These are phyloP conservation scores for Leishmania martiniquensis DNA, from an alignment of 208 protist genomes.

Conservation along the genomic window DNA sequence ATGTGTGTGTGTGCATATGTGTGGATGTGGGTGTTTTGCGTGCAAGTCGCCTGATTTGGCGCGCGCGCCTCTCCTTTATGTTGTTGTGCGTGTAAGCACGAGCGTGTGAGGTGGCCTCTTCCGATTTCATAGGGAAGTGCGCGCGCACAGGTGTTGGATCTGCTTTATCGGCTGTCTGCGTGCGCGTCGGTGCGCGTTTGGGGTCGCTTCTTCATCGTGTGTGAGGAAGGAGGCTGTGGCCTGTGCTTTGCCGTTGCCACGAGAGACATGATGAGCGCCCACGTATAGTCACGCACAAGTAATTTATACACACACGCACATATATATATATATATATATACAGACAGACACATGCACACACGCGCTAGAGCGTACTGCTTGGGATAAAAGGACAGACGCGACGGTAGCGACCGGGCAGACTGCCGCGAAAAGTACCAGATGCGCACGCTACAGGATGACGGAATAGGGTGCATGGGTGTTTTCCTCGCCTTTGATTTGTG, in stretches of 20 bases:
- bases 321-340: background rate
- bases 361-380: background rate
- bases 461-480: background rate
- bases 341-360: background rate
- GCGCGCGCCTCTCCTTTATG: background rate
- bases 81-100: background rate
- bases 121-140: no score
- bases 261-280: background rate
- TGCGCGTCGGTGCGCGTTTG: background rate
- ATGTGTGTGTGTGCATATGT: background rate
- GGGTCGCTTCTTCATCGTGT: background rate
- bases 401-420: constrained; percentile 3
- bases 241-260: background rate
- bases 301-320: no score
- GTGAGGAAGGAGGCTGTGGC: background rate
- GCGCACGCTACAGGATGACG: background rate
- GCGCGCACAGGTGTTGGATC: no score
- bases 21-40: no score
- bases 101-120: background rate
- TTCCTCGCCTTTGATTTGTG: no score
- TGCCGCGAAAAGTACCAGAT: constrained; percentile 15
- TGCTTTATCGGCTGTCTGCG: no score
- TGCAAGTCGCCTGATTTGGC: no score
- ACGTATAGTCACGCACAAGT: no score
- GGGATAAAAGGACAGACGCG: constrained; percentile 1